Evolutionary conservation across 1,284 basidiomycete genomes (phyloP), one percentile per base, ranked within the genome.

Genomic region (Polyporus tsugae): DNA sequence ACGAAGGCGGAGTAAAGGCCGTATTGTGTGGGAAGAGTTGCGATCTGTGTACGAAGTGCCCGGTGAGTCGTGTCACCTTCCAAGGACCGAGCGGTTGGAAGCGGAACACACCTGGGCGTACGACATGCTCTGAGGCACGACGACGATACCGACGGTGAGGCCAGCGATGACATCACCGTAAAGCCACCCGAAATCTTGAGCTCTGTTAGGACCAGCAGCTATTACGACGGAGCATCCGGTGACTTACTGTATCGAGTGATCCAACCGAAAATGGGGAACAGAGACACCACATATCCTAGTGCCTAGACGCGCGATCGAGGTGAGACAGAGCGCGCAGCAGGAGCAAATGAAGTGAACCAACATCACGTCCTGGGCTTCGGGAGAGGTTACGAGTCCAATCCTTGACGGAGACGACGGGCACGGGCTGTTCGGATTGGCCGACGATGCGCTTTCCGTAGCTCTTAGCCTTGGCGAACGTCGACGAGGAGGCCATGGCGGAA

Each of bases 1-100:
- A 98, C 90, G 78, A 99, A 99, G 2, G 96, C 96, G 4, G 96
- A 97, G 80, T 99, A 99, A 10, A 99, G 87, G 73, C 98, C 98
- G 78, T 95, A 99, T 81, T 99, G 87, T 2, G 94, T 82, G 1
- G 90, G 85, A 13, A 99, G 89, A 0, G 91, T 91, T 1, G 97
- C 97, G 71, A 99, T 88, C 87, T 95, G 38, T 22, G 13, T 22
- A 15, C n/a, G 35, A 13, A 36, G 15, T 42, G 38, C 22, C 57
- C 7, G 1, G 58, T 60, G 36, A 60, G n/a, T 39, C 82, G 70
- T n/a, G 80, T 81, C 4, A 22, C 4, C 38, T 60, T 36, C 36
- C 53, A 49, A 59, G 25, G 65, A 55, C 63, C 44, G 33, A 49
- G 53, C 33, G 17, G 39, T 7, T 38, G 10, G 29, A 38, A 29